Base-by-base conservation (phyloP, 169 alveolate genomes). In the Blepharisma undulans region DNA sequence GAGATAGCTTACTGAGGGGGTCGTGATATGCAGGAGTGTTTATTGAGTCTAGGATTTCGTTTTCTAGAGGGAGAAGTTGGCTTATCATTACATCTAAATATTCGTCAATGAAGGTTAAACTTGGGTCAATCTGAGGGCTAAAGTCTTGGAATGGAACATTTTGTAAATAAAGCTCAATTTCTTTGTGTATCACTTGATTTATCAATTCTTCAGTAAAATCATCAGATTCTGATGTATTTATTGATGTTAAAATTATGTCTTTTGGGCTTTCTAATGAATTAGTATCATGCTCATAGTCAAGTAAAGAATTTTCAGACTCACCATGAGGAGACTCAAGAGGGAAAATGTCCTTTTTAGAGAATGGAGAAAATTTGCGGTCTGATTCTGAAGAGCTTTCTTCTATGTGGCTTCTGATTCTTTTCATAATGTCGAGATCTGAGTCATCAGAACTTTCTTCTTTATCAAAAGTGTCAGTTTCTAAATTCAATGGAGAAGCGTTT, bases 1-100 rank as follows among this genome's bases (percentile, higher is more conserved):
- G 10, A 34, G 19, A 29, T 5, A 89, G 92, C 29, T 16, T 89
- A 4, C 48, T 48, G 6, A 77, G 19, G 1, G 92, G 92, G 22
- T 89, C 81, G 6, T 36, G 77, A 18, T 78, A 77, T 5, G 66
- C 66, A 7, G 92, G 92, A 4, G 88, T 48, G 32, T 76, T 78
- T 22, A 89, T 48, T n/a, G 80, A 27, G 7, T 86, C 60, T 10
- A 86, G 16, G 14, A 86, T 36, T 7, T 86, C 84, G 7, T 60
- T 27, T 86, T 86, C 91, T 59, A 10, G 18, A 21, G 27, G 72
- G 3, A 25, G 8, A 19, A 86, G 72, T 12, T 71, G 36, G 25
- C 72, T 72, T 10, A 36, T n/a, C 84, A 86, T 71, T n/a, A 22
- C n/a, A 22, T 86, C 91, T 7, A 71, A 21, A 32, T 86, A 86